phyloP scores from a whole-genome alignment of 2,329 filamentous ascomycete species.

The Hymenoscyphus fraxineus region DNA sequence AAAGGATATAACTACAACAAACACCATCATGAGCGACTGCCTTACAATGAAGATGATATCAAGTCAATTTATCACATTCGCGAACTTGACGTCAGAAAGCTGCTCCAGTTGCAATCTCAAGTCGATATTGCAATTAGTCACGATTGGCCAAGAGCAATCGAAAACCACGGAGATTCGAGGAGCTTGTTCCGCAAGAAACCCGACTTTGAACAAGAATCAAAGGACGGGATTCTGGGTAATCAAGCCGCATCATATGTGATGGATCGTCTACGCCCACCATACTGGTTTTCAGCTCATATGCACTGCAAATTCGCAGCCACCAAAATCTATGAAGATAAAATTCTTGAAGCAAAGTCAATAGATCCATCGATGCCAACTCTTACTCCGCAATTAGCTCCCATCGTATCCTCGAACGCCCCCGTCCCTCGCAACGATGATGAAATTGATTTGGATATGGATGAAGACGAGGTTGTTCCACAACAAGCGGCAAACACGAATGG shows the following conservation, averaged over 20 bases:
- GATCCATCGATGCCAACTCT: not conserved
- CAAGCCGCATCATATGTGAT: slow-evolving; percentile 75
- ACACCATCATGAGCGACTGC: slow-evolving; percentile 78
- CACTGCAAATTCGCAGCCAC: slow-evolving; percentile 81
- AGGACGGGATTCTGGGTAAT: slow-evolving; percentile 72
- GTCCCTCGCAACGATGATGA: slow-evolving; percentile 55
- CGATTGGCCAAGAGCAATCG: slow-evolving; percentile 87
- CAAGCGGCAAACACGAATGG: slow-evolving; percentile 13
- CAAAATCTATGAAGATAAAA: slow-evolving; percentile 47
- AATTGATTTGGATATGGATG: slow-evolving; percentile 51
- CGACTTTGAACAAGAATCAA: slow-evolving; percentile 71
- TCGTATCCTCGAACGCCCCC: not conserved
- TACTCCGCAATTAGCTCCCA: not conserved
- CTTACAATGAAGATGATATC: slow-evolving; percentile 73
- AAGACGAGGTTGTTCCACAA: slow-evolving; percentile 27
- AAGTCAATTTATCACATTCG: slow-evolving; percentile 85
- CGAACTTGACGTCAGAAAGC: slow-evolving; percentile 85
- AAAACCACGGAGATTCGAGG: slow-evolving; percentile 68
- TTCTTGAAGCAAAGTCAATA: slow-evolving; percentile 16
- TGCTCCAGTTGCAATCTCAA: slow-evolving; percentile 79
- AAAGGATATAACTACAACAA: slow-evolving; percentile 85
- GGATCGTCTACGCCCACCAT: slow-evolving; percentile 72
- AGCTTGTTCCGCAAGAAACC: slow-evolving; percentile 70
- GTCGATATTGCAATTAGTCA: slow-evolving; percentile 91
- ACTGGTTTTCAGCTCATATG: slow-evolving; percentile 93